These are phyloP conservation scores for Suhomyces panamericanus DNA, from an alignment of 1,139 yeast genomes.

Conservation along the genomic window DNA sequence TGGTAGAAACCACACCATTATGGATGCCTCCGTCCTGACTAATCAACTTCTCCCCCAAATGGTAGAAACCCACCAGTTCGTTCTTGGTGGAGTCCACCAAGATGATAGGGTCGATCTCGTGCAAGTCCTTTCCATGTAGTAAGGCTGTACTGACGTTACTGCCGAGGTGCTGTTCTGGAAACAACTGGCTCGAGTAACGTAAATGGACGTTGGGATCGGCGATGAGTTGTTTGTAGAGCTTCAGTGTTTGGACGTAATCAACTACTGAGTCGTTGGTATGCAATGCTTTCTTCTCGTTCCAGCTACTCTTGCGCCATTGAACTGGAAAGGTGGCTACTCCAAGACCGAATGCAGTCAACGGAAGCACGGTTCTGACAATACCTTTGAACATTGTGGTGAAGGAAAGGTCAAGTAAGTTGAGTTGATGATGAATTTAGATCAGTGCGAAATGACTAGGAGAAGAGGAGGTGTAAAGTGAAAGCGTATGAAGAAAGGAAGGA, in stretches of 20 bases:
- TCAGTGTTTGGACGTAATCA: conserved; percentile 30
- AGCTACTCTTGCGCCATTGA: conserved; percentile 35
- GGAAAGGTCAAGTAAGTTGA: not conserved
- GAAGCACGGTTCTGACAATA: conserved; percentile 26
- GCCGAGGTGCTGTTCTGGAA: conserved; percentile 61
- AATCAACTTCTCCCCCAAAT: conserved; percentile 64
- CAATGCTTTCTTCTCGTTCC: conserved; percentile 23
- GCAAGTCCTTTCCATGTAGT: conserved; percentile 58
- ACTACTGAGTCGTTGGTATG: conserved; percentile 33
- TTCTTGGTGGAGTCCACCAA: conserved; percentile 43
- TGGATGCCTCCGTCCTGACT: conserved; percentile 78
- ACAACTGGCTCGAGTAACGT: conserved; percentile 40
- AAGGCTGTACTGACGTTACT: conserved; percentile 70
- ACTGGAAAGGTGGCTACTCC: conserved; percentile 50
- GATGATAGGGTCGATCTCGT: conserved; percentile 68
- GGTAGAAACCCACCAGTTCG: conserved; percentile 61
- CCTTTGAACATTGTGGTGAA: conserved; percentile 18
- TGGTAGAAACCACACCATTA: conserved; percentile 81
- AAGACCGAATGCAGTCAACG: conserved; percentile 44
- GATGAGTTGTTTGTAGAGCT: conserved; percentile 32
- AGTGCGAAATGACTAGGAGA: not conserved
- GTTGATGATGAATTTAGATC: not conserved
- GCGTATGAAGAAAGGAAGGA: too few relatives aligned
- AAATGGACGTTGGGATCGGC: conserved; percentile 27
- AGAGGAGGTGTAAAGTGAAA: too few relatives aligned